These are phyloP conservation scores for Coemansia sp. DNA, from an alignment of 192 early-diverging fungal genomes.

Conservation along the genomic window DNA sequence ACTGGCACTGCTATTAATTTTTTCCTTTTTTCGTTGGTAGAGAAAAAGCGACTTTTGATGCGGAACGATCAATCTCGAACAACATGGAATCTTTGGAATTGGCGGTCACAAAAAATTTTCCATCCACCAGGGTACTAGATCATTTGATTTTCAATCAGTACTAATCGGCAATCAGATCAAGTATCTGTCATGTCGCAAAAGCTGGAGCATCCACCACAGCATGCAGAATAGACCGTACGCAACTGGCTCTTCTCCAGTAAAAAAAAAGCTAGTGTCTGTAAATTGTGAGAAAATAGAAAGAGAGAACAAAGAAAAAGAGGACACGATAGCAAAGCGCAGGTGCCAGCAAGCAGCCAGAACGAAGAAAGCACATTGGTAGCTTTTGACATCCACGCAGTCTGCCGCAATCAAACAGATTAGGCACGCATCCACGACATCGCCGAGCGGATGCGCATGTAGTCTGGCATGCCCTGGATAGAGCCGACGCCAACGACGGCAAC, in stretches of 20 bases:
- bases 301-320: slow-evolving; percentile 17
- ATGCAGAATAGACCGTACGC: not conserved
- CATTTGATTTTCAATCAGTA: too few species aligned
- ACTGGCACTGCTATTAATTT: not conserved
- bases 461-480: slow-evolving; percentile 83
- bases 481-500: slow-evolving; percentile 82
- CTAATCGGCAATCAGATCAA: not conserved
- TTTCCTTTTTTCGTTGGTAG: not conserved
- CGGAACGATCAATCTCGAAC: not conserved
- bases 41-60: not conserved
- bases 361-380: not conserved
- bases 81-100: not conserved
- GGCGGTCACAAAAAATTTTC: not conserved
- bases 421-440: slow-evolving; percentile 82
- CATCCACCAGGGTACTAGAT: not conserved
- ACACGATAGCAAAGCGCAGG: not conserved
- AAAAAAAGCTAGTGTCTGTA: not conserved
- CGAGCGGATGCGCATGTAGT: slow-evolving; percentile 86
- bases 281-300: slow-evolving; percentile 18
- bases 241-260: not conserved
- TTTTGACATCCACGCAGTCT: not conserved
- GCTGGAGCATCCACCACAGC: too few species aligned
- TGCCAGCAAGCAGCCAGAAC: not conserved
- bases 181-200: too few species aligned
- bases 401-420: slow-evolving; percentile 33